Conservation (phyloP, 768 basidiomycete genomes). For the Rhizopogon rudus region DNA sequence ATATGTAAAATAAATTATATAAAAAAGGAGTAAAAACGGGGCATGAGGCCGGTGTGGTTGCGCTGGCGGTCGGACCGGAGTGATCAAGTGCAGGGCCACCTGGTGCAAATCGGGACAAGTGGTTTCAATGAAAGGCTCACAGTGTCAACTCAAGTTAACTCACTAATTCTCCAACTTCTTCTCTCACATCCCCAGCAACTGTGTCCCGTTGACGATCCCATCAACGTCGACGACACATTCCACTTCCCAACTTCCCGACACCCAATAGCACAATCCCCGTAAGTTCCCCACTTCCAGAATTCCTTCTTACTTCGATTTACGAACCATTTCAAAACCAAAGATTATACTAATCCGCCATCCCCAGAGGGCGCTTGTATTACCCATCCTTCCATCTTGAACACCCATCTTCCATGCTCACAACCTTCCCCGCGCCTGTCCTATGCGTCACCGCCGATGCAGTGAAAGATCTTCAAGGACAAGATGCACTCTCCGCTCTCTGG, state of each 20-base stretch:
- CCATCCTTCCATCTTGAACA: constrained; percentile 9
- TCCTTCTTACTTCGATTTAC: constrained; percentile 4
- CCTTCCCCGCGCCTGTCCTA: constrained; percentile 62
- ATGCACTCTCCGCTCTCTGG: constrained; percentile 66
- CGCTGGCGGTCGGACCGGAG: constrained; percentile 1
- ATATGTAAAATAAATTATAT: too few relatives aligned
- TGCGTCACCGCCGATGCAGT: constrained; percentile 62
- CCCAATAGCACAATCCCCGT: constrained; percentile 4
- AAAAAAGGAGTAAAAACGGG: background rate
- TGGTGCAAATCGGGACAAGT: constrained; percentile 4
- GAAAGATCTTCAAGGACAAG: constrained; percentile 61
- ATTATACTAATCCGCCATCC: background rate
- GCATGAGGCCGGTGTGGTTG: constrained; percentile 2
- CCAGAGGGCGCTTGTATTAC: constrained; percentile 6
- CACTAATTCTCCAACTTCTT: background rate
- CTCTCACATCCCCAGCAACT: background rate
- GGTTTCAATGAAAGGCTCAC: constrained; percentile 1
- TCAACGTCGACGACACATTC: too few relatives aligned
- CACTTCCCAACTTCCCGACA: too few relatives aligned
- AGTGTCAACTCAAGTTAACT: background rate
- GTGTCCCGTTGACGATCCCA: too few relatives aligned
- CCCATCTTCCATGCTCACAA: constrained; percentile 35
- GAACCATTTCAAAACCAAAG: too few relatives aligned
- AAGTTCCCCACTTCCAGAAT: constrained; percentile 8
- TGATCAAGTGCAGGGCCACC: background rate